These are phyloP conservation scores for Onygenales sp. DNA, from an alignment of 2,329 filamentous ascomycete genomes.

Conservation along the genomic window DNA sequence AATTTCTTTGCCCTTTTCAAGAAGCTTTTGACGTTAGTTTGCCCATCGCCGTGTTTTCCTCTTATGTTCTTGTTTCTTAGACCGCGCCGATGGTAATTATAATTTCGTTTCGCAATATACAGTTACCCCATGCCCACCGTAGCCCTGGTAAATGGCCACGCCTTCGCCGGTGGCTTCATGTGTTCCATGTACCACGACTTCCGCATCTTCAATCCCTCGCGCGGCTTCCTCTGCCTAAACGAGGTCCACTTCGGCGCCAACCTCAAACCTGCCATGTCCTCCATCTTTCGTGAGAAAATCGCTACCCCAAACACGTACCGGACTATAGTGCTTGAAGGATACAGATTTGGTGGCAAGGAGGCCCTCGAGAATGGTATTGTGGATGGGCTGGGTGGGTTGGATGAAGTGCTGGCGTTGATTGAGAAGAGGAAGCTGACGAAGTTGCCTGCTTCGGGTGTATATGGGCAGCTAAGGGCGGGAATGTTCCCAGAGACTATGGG, in stretches of 20 bases:
- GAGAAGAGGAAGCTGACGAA: slow-evolving; percentile 48
- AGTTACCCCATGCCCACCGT: slow-evolving; percentile 73
- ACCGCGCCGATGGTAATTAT: neutral
- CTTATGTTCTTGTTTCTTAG: neutral
- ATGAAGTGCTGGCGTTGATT: slow-evolving; percentile 54
- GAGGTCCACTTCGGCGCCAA: slow-evolving; percentile 71
- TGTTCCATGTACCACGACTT: slow-evolving; percentile 76
- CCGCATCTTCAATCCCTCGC: slow-evolving; percentile 60
- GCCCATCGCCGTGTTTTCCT: slow-evolving; percentile 10
- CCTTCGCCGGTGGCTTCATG: slow-evolving; percentile 76
- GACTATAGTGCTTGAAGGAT: slow-evolving; percentile 62
- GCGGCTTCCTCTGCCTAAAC: slow-evolving; percentile 71
- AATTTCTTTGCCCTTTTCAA: slow-evolving; percentile 57
- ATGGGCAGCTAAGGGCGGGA: slow-evolving; percentile 63
- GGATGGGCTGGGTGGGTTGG: slow-evolving; percentile 56
- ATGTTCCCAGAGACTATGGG: slow-evolving; percentile 61
- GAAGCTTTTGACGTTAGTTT: slow-evolving; percentile 47
- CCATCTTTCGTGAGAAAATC: slow-evolving; percentile 64
- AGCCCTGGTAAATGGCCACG: slow-evolving; percentile 69
- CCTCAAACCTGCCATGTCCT: slow-evolving; percentile 64
- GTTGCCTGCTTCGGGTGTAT: slow-evolving; percentile 58
- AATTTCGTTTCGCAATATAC: neutral
- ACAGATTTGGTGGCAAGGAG: slow-evolving; percentile 53
- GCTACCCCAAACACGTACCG: slow-evolving; percentile 46
- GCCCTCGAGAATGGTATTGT: slow-evolving; percentile 59